Evolutionary conservation across 2,329 filamentous ascomycete species (phyloP), one percentile per base, ranked within the genome.

Genomic region (Basipetospora chlamydospora): DNA sequence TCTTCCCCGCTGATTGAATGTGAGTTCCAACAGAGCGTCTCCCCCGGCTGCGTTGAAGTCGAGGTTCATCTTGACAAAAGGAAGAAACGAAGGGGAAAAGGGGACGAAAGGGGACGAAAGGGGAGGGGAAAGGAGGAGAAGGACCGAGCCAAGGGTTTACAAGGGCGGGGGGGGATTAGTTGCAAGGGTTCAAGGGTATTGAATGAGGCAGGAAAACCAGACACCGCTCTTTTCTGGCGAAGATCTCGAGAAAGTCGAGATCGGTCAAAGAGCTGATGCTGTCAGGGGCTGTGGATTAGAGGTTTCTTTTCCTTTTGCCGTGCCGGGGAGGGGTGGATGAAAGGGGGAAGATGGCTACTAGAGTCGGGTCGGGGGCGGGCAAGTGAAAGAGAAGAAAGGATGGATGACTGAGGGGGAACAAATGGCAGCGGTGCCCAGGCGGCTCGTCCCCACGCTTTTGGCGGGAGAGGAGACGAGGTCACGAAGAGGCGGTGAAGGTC

Each of bases 21-120:
- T 66, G 51, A 77, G 61, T 52, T 77, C 72, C 52, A 77, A 53
- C 51, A 77, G 64, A 53, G 63, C 68, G 55, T 77, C 70, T 37
- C 26, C 28, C 57, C 63, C 64, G 53, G 62, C 61, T 53, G 60
- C 51, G 57, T 67, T 67, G 61, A 71, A 77, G 52, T 76, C 68
- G 62, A 70, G 67, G 58, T 65, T 67, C 73, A 64, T 62, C 51
- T 53, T 62, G 39, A n/a, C 21, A 20, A 15, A 28, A n/a, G 12
- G 22, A 35, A 32, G 31, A 15, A 33, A 33, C 30, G 34, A 16
- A 13, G 33, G 39, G 20, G 31, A 28, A 25, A 43, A 37, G 39
- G 39, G 39, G 29, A 42, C 35, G 35, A 35, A 35, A 36, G 54
- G 49, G 46, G 47, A 51, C 49, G 48, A 53, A 45, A 44, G 46